Conservation (phyloP, 2,329 filamentous ascomycete species). For the Sporothrix pseudoabietina region DNA sequence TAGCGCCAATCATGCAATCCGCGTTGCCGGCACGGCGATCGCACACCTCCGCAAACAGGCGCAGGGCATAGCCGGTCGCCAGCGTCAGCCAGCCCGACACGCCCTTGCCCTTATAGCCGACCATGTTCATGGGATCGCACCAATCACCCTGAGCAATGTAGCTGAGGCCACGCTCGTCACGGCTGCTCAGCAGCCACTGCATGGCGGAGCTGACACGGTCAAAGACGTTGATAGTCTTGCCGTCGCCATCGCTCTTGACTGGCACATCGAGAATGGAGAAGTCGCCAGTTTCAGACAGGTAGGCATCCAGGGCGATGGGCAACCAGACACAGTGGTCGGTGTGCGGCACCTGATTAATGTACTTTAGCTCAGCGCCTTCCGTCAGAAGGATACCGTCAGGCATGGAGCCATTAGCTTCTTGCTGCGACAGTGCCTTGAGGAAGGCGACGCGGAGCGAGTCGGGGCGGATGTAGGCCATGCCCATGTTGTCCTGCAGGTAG, state of each 20-base stretch:
- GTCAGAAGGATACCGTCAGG: constrained; percentile 58
- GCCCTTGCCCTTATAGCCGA: constrained; percentile 59
- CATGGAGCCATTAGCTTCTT: constrained; percentile 58
- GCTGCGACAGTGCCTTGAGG: constrained; percentile 54
- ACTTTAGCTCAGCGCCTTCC: constrained; percentile 59
- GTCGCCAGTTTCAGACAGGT: constrained; percentile 58
- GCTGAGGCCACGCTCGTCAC: constrained; percentile 56
- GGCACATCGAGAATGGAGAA: constrained; percentile 52
- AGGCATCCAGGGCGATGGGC: constrained; percentile 56
- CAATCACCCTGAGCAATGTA: constrained; percentile 63
- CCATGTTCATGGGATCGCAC: constrained; percentile 66
- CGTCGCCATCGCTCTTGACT: constrained; percentile 50
- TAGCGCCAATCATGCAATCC: constrained; percentile 33
- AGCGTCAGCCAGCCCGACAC: constrained; percentile 62
- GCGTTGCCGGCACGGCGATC: constrained; percentile 45
- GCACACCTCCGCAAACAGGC: constrained; percentile 57
- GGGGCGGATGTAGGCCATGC: constrained; percentile 60
- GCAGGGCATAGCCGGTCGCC: constrained; percentile 56
- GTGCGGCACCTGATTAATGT: constrained; percentile 63
- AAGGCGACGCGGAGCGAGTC: constrained; percentile 53
- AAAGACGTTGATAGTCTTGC: constrained; percentile 53
- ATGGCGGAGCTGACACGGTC: constrained; percentile 59
- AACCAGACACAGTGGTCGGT: constrained; percentile 63
- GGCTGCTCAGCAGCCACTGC: constrained; percentile 56
- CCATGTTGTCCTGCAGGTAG: constrained; percentile 63